These are phyloP conservation scores for Endocarpon pusillum DNA, from an alignment of 495 filamentous ascomycete genomes.

Conservation along the genomic window DNA sequence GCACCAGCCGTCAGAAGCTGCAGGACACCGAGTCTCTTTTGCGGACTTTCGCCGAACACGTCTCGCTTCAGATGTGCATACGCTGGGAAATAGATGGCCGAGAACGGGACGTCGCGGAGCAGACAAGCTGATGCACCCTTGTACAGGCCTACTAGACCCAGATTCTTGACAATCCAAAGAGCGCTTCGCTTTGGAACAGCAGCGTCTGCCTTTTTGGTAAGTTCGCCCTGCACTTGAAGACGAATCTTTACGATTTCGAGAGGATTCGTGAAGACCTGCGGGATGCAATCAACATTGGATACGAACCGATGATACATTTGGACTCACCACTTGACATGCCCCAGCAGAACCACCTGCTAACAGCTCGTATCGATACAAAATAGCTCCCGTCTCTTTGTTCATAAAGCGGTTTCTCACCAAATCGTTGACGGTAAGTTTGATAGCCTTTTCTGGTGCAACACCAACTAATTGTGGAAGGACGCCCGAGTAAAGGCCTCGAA, in stretches of 20 bases:
- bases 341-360: conserved; percentile 82
- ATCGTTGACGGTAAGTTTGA: conserved; percentile 97
- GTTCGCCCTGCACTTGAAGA: conserved; percentile 91
- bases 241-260: conserved; percentile 98
- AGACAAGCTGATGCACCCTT: conserved; percentile 95
- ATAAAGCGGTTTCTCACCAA: conserved; percentile 62
- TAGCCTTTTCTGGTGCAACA: conserved; percentile 95
- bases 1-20: conserved; percentile 91
- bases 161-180: conserved; percentile 91
- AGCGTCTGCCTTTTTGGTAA: conserved; percentile 74
- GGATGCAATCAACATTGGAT: conserved; percentile 2
- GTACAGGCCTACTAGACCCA: conserved; percentile 90
- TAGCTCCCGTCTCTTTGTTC: conserved; percentile 58
- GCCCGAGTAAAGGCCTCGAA: conserved; percentile 79
- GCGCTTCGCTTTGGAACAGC: conserved; percentile 65
- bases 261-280: conserved; percentile 85
- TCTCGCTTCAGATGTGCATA: conserved; percentile 90
- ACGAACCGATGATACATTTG: background rate
- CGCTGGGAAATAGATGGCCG: conserved; percentile 95
- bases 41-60: conserved; percentile 77
- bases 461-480: conserved; percentile 89
- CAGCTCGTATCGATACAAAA: conserved; percentile 55
- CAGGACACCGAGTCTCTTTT: conserved; percentile 76
- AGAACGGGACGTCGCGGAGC: conserved; percentile 91
- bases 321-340: conserved; percentile 86